Evolutionary conservation across 352 stramenopile genomes (phyloP), one percentile per base, ranked within the genome.

Genomic region (Phytophthora sansomeana): DNA sequence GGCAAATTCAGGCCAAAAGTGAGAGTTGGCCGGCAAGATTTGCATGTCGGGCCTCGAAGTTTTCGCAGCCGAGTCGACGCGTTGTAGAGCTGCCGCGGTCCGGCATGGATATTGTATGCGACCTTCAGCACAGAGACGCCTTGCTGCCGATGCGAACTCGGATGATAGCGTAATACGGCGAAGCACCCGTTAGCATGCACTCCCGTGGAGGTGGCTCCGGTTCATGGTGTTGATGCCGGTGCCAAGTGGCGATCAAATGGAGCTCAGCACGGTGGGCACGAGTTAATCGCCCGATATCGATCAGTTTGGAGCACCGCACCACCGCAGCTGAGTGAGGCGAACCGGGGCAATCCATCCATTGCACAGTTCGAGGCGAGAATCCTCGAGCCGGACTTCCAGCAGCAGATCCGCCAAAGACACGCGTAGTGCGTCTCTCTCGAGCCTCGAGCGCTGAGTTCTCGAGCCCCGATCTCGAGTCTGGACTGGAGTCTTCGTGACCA

Each of bases 81-180:
- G 16, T 54, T 48, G 32, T 48, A 49, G 29, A 24, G 21, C 44
- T 49, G 54, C 44, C 19, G 19, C 41, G 33, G 42, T 42, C 54
- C 9, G 21, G 30, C 19, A 10, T 19, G 36, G 16, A 49, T n/a
- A 32, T 9, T 14, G 38, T 41, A 50, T 61, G 32, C 38, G 53
- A 47, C 11, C 32, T 28, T 7, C 13, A 10, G 30, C 30, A 36
- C 35, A 17, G 35, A 41, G 35, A 17, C 35, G 35, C 35, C 35
- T 13, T 16, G 33, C 33, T 16, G 14, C 13, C 5, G 17, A 41
- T 3, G 35, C 10, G 6, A 41, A 6, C 35, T 2, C 10, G 35
- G 35, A 6, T 41, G 35, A 41, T 41, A 41, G 10, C 13, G 13
- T 41, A 9, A 38, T 14, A 38, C 33, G 10, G 33, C 33, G 2